phyloP scores from a whole-genome alignment of 73 alveolate species.

The Tetrahymena elliotti region DNA sequence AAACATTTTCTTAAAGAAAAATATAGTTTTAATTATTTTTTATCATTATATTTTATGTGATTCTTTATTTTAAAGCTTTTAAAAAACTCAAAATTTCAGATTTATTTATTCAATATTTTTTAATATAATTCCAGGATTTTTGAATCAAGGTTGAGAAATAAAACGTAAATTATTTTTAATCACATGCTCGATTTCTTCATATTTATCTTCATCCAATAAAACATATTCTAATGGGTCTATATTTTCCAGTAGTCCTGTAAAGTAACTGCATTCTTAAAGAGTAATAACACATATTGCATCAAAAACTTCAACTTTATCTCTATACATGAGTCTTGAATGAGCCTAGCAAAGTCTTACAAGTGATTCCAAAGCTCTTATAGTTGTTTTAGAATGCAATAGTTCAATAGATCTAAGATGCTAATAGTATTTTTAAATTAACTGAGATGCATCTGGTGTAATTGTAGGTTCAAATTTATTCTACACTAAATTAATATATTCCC shows the following conservation, averaged over 20 bases:
- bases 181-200: neutral
- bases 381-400: constrained; percentile 28
- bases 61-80: too few species aligned
- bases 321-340: constrained; percentile 66
- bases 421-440: constrained; percentile 44
- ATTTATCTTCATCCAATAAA: neutral
- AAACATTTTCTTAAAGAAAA: too few species aligned
- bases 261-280: constrained; percentile 51
- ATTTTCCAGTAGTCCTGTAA: constrained; percentile 9
- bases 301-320: constrained; percentile 48
- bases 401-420: constrained; percentile 17
- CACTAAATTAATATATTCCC: constrained; percentile 47
- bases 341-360: constrained; percentile 75
- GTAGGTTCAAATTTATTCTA: constrained; percentile 49
- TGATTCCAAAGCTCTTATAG: constrained; percentile 65
- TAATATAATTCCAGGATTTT: too few species aligned
- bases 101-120: too few species aligned
- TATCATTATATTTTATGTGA: too few species aligned
- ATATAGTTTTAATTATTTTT: too few species aligned
- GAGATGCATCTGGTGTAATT: constrained; percentile 56
- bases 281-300: constrained; percentile 63
- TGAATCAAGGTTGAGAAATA: neutral
- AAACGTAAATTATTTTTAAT: neutral
- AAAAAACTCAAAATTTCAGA: too few species aligned
- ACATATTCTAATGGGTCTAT: neutral